A percentile compares a stretch with the other conserved stretches of the same genome.
These are phyloP conservation scores for Penicillium hesseltinei DNA, from an alignment of 2,329 filamentous ascomycete genomes.

Conservation along the genomic window DNA sequence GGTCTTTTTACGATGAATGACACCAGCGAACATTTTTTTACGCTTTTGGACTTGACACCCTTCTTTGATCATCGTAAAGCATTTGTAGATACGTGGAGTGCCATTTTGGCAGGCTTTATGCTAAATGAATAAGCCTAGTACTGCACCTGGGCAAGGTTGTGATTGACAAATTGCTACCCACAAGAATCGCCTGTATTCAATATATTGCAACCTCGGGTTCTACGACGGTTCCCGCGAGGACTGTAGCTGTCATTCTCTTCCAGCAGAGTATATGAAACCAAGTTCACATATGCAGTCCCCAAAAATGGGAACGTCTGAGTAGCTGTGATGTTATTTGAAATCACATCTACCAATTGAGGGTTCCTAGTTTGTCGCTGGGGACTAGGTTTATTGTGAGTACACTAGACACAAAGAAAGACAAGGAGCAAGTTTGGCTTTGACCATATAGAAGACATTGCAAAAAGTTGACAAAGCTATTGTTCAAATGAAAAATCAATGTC, in stretches of 20 bases:
- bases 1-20: slow-evolving; percentile 10
- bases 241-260: neutral
- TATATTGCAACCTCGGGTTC: neutral
- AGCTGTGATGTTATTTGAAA: neutral
- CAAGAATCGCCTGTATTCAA: no score
- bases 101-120: neutral
- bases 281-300: neutral
- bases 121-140: neutral
- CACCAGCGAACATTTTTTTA: neutral
- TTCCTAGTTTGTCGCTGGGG: neutral
- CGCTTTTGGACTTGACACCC: neutral
- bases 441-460: neutral
- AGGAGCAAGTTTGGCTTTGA: neutral
- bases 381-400: neutral
- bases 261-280: neutral
- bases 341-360: neutral
- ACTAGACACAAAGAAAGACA: neutral
- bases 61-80: neutral
- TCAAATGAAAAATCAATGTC: neutral
- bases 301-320: no score
- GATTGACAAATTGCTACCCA: neutral
- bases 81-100: no score
- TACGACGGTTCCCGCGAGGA: neutral
- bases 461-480: neutral
- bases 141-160: neutral